A percentile compares a stretch with the other conserved stretches of the same genome.
Evolutionary conservation across 2,329 filamentous ascomycete genomes (phyloP).

Genomic region (Hortaea sp.): DNA sequence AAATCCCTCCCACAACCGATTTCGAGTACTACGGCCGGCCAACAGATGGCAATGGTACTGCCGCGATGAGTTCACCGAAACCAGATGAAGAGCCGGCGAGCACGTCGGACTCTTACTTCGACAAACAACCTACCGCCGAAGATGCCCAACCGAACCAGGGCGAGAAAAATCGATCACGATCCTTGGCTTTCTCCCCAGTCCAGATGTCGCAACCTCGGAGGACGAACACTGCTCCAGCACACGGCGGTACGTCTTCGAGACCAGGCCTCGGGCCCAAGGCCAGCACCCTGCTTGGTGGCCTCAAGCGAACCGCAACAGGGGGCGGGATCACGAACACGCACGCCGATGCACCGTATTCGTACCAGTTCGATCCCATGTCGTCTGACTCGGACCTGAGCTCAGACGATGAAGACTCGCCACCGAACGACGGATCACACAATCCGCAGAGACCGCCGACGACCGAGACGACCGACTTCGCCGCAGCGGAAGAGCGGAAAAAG

Average conservation of each 20-base stretch:
- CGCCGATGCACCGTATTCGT: constrained; percentile 11
- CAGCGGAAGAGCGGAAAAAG: constrained; percentile 3
- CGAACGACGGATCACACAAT: no score
- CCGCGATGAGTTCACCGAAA: neutral
- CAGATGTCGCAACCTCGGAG: neutral
- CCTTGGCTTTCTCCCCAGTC: neutral
- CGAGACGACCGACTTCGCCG: constrained; percentile 3
- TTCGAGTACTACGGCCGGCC: neutral
- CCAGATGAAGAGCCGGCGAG: neutral
- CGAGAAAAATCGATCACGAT: neutral
- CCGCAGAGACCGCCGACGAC: constrained; percentile 3
- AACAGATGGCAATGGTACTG: neutral
- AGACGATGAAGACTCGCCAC: constrained; percentile 11
- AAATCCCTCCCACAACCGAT: neutral
- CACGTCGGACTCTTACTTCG: neutral
- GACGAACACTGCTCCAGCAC: constrained; percentile 1
- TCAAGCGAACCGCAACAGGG: constrained; percentile 10
- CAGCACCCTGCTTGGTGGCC: constrained; percentile 14
- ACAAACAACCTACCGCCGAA: neutral
- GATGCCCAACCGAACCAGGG: neutral
- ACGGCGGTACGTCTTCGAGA: neutral
- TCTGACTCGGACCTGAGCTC: constrained; percentile 19
- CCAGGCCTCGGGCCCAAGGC: neutral
- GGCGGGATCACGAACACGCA: neutral
- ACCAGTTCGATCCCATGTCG: constrained; percentile 19